Conservation (phyloP, 1,284 basidiomycete species). For the Pseudozyma tsukubaensis region DNA sequence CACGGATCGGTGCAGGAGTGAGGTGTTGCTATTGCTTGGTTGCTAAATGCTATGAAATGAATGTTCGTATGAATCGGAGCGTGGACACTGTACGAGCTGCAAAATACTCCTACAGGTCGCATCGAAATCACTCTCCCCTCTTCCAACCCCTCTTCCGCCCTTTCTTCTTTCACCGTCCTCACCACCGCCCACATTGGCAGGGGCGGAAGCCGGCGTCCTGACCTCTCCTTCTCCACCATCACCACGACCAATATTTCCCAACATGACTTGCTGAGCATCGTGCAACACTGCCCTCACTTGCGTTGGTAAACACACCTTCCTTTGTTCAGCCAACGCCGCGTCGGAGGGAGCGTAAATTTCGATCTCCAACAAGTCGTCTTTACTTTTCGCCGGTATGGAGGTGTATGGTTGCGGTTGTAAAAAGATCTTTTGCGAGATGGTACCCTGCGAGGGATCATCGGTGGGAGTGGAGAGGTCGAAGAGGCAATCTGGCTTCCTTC, state of each 20-base stretch:
- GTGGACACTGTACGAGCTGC: slow-evolving; percentile 4
- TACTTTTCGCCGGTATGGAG: slow-evolving; percentile 17
- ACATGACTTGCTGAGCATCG: slow-evolving; percentile 23
- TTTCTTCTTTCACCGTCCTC: too few species aligned
- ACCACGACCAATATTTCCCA: not conserved
- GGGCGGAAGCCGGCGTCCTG: slow-evolving; percentile 3
- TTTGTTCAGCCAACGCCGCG: slow-evolving; percentile 1
- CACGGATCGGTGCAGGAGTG: not conserved
- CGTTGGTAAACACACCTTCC: slow-evolving; percentile 15
- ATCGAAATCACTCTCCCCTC: too few species aligned
- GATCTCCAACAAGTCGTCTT: slow-evolving; percentile 37
- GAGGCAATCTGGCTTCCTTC: slow-evolving; percentile 29
- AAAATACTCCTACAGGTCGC: slow-evolving; percentile 13
- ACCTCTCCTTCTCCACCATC: too few species aligned
- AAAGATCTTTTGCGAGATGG: slow-evolving; percentile 16
- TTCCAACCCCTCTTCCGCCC: not conserved
- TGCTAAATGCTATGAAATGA: too few species aligned
- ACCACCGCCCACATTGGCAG: not conserved
- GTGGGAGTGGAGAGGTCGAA: slow-evolving; percentile 33
- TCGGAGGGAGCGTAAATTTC: slow-evolving; percentile 22
- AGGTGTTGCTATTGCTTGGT: not conserved
- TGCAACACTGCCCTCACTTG: slow-evolving; percentile 28
- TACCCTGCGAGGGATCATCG: slow-evolving; percentile 2
- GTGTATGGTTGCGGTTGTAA: slow-evolving; percentile 35
- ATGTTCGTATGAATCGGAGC: not conserved